Percentiles rank a stretch among this genome's conserved stretches.
phyloP scores from a whole-genome alignment of 169 alveolate genomes.

The Besnoitia besnoiti region DNA sequence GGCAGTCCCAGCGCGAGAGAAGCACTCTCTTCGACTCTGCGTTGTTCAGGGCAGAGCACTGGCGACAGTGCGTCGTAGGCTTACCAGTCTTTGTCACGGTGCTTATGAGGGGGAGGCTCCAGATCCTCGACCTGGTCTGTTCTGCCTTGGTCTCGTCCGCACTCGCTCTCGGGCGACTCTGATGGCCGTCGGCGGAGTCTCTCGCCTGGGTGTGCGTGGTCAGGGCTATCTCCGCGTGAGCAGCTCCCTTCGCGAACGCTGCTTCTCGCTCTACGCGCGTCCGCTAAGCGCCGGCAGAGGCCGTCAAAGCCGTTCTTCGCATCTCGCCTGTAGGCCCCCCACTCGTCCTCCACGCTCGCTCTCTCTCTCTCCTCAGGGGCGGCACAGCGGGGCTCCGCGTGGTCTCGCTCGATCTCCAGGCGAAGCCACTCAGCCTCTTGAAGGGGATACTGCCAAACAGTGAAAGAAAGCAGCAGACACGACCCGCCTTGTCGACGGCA shows the following conservation, averaged over 20 bases:
- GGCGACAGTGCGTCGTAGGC: too few species aligned
- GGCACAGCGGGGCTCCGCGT: not conserved
- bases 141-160: not conserved
- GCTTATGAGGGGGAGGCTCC: slow-evolving; percentile 14
- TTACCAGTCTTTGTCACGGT: slow-evolving; percentile 16
- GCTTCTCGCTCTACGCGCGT: not conserved
- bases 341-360: not conserved
- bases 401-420: not conserved
- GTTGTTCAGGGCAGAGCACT: too few species aligned
- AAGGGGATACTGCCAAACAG: not conserved
- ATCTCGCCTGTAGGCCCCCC: not conserved
- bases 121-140: not conserved
- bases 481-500: too few species aligned
- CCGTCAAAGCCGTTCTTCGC: not conserved
- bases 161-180: not conserved
- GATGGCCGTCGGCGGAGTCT: too few species aligned
- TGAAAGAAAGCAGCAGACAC: too few species aligned
- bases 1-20: too few species aligned
- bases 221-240: too few species aligned
- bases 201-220: too few species aligned
- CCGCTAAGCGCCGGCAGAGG: not conserved
- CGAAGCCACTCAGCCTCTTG: not conserved
- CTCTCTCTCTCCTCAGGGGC: not conserved
- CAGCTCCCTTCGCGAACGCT: too few species aligned
- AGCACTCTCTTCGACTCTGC: too few species aligned